Percentiles rank a stretch among this genome's conserved stretches.
Evolutionary conservation across 352 stramenopile species (phyloP).

Genomic region (Pythium biforme): DNA sequence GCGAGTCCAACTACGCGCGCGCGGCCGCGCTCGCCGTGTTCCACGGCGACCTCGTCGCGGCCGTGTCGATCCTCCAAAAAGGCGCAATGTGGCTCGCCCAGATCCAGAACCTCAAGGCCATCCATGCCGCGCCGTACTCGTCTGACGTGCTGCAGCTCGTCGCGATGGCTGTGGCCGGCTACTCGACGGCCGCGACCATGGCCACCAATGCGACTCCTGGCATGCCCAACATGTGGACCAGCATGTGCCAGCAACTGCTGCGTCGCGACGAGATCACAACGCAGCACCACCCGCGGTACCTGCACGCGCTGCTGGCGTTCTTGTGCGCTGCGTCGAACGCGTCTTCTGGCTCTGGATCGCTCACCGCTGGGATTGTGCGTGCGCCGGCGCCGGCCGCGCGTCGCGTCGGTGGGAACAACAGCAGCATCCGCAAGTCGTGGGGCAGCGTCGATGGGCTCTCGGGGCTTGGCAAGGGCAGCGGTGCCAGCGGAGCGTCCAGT

Average conservation of each 20-base stretch:
- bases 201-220: slow-evolving; percentile 32
- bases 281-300: slow-evolving; percentile 61
- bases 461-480: slow-evolving; percentile 27
- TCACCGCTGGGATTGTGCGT: slow-evolving; percentile 12
- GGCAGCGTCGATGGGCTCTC: slow-evolving; percentile 61
- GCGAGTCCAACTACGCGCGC: slow-evolving; percentile 62
- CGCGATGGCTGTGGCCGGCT: slow-evolving; percentile 85
- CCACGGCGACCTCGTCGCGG: slow-evolving; percentile 71
- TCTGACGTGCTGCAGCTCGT: slow-evolving; percentile 86
- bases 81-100: slow-evolving; percentile 65
- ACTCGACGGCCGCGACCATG: slow-evolving; percentile 44
- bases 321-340: slow-evolving; percentile 41
- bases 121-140: slow-evolving; percentile 37
- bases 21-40: slow-evolving; percentile 80
- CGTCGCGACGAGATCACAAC: slow-evolving; percentile 72
- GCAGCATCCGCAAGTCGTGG: slow-evolving; percentile 43
- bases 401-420: slow-evolving; percentile 10
- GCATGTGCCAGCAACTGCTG: slow-evolving; percentile 78
- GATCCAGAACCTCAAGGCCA: slow-evolving; percentile 40
- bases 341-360: slow-evolving; percentile 26
- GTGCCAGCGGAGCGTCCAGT: not conserved
- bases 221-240: slow-evolving; percentile 62
- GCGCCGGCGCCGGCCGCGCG: slow-evolving; percentile 25
- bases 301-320: slow-evolving; percentile 82
- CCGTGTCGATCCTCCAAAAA: slow-evolving; percentile 69